Conservation (phyloP, 1,139 yeast genomes). For the Blastobotrys elegans region DNA sequence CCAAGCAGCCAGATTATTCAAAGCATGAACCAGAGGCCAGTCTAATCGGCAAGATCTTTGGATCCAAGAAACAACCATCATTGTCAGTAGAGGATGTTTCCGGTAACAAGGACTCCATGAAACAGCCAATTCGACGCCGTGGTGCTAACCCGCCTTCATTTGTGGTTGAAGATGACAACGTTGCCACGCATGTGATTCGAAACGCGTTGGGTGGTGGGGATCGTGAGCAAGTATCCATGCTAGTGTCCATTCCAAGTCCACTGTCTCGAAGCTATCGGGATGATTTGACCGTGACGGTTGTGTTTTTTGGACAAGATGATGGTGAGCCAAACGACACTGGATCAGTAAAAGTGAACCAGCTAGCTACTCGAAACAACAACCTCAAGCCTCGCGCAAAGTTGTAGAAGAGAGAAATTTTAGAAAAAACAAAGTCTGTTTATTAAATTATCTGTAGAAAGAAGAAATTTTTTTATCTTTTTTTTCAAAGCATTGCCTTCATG, state of each 20-base stretch:
- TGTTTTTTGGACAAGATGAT: conserved; percentile 61
- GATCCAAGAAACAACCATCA: conserved; percentile 16
- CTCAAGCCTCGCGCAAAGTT: conserved; percentile 16
- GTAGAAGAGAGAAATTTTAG: conserved; percentile 6
- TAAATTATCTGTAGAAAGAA: not conserved
- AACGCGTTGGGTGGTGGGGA: conserved; percentile 88
- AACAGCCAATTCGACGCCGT: conserved; percentile 50
- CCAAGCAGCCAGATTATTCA: conserved; percentile 51
- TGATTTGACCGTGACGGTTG: conserved; percentile 92
- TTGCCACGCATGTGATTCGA: conserved; percentile 86
- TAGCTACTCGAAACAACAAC: conserved; percentile 27
- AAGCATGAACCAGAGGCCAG: conserved; percentile 11
- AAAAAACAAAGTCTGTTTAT: no score
- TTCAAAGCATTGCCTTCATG: conserved; percentile 28
- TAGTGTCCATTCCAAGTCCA: conserved; percentile 91
- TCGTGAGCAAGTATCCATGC: conserved; percentile 78
- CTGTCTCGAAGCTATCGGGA: conserved; percentile 89
- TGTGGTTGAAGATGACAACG: conserved; percentile 71
- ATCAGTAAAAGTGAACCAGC: conserved; percentile 29
- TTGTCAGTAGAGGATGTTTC: conserved; percentile 33
- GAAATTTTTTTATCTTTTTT: not conserved
- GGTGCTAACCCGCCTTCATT: conserved; percentile 41
- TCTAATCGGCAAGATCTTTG: conserved; percentile 19
- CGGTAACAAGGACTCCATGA: conserved; percentile 45
- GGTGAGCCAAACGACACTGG: conserved; percentile 27